Conservation (phyloP, 2,329 filamentous ascomycete species). For the Samsoniella hepiali region DNA sequence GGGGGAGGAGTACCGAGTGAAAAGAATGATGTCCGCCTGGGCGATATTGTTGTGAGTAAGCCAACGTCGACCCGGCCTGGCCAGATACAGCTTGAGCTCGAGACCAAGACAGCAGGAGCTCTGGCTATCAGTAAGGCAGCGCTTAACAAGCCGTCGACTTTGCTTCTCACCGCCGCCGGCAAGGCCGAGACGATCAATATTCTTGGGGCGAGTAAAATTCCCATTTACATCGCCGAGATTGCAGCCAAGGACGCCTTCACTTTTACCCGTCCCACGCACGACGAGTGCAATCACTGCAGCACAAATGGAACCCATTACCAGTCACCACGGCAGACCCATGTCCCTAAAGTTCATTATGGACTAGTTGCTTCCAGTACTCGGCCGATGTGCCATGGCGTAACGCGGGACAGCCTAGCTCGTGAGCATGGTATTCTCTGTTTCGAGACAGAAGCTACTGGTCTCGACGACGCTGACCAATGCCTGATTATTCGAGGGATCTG, state of each 20-base stretch:
- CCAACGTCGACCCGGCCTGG: no score
- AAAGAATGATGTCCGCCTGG: conserved; percentile 2
- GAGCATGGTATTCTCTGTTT: conserved; percentile 19
- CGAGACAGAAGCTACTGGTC: conserved; percentile 27
- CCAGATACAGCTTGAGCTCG: no score
- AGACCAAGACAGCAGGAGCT: not conserved
- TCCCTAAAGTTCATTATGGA: conserved; percentile 1
- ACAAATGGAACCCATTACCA: no score
- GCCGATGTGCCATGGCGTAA: not conserved
- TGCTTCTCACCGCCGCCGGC: not conserved
- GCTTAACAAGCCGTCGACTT: not conserved
- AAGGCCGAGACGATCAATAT: not conserved
- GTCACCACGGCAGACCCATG: no score
- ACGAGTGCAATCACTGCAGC: no score
- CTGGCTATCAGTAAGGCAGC: no score
- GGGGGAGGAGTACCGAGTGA: not conserved
- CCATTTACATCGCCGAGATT: not conserved
- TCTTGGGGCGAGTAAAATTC: not conserved
- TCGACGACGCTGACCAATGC: conserved; percentile 24
- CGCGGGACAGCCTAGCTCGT: not conserved
- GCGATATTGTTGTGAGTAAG: conserved; percentile 7
- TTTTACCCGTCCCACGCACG: no score
- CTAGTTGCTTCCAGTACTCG: not conserved
- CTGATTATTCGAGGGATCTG: conserved; percentile 34
- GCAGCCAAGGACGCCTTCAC: no score